Percentiles rank a stretch among this genome's conserved stretches.
Conservation (phyloP, 2,329 filamentous ascomycete genomes). For the Chalaropsis ovoidea region DNA sequence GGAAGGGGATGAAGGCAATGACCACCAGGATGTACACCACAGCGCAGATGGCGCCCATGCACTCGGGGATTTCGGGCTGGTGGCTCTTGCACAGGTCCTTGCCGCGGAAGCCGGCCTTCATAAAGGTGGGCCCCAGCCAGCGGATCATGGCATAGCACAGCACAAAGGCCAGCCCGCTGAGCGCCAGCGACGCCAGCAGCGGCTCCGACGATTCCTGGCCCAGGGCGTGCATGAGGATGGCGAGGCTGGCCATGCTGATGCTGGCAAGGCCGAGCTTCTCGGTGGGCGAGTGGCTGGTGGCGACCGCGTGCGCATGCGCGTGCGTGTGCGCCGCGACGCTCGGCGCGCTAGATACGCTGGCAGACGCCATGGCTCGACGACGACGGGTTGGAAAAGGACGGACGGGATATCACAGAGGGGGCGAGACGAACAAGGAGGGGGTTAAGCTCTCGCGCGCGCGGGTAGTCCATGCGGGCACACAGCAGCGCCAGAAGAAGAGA, state of each 20-base stretch:
- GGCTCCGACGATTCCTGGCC: conserved; percentile 68
- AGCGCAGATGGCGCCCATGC: conserved; percentile 89
- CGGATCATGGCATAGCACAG: conserved; percentile 76
- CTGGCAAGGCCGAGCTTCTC: conserved; percentile 50
- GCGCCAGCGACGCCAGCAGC: conserved; percentile 74
- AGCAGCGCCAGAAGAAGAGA: not conserved
- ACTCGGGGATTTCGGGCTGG: conserved; percentile 76
- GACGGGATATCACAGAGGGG: not conserved
- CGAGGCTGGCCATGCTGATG: conserved; percentile 58
- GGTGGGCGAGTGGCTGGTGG: conserved; percentile 39
- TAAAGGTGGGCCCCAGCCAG: conserved; percentile 86
- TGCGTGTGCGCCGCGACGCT: too few species aligned
- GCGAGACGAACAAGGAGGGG: not conserved
- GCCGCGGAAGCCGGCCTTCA: conserved; percentile 79
- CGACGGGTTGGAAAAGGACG: not conserved
- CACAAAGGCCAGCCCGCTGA: conserved; percentile 75
- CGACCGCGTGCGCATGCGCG: conserved; percentile 26
- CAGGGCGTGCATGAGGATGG: conserved; percentile 70
- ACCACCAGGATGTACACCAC: conserved; percentile 82
- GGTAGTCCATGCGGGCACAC: not conserved
- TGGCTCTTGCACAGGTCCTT: conserved; percentile 67
- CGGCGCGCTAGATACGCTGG: not conserved
- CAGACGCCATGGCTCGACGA: not conserved
- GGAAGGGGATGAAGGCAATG: conserved; percentile 89
- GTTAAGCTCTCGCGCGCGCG: not conserved